Conservation (phyloP, 2,329 filamentous ascomycete genomes). For the Chaetomium globosum region DNA sequence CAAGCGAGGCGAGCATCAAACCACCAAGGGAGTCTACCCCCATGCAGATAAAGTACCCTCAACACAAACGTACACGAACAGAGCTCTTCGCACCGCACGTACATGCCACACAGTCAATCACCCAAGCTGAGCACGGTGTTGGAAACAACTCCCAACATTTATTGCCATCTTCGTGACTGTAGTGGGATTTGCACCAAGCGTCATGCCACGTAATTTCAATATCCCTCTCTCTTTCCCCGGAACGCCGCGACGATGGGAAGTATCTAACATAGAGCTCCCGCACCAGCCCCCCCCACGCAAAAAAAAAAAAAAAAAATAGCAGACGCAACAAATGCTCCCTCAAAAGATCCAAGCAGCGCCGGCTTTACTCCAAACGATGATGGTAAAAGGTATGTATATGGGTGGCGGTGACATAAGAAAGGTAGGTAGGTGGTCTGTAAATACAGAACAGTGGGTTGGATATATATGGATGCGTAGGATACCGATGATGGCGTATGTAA, state of each 20-base stretch:
- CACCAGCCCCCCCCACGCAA: not conserved
- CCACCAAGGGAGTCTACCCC: too few relatives aligned
- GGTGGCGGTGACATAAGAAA: constrained; percentile 5
- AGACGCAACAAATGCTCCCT: not conserved
- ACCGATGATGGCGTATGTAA: constrained; percentile 3
- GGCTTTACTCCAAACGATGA: constrained; percentile 24
- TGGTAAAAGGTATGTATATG: constrained; percentile 3
- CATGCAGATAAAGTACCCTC: too few relatives aligned
- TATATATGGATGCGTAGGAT: constrained; percentile 3
- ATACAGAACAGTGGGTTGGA: constrained; percentile 3
- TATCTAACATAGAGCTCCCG: not conserved
- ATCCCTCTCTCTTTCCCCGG: not conserved
- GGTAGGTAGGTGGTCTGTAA: constrained; percentile 2
- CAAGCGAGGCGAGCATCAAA: too few relatives aligned
- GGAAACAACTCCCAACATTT: not conserved
- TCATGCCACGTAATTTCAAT: constrained; percentile 7
- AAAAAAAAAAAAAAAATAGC: not conserved
- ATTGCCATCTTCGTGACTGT: not conserved
- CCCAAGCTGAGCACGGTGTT: not conserved
- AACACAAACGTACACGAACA: too few relatives aligned
- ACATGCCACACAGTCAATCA: not conserved
- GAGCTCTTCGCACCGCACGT: not conserved
- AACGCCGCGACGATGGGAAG: constrained; percentile 1
- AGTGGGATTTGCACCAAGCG: constrained; percentile 6
- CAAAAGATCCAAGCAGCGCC: constrained; percentile 15